Evolutionary conservation across 179 eudicot species (phyloP).

Genomic region (Beta lomatogona): DNA sequence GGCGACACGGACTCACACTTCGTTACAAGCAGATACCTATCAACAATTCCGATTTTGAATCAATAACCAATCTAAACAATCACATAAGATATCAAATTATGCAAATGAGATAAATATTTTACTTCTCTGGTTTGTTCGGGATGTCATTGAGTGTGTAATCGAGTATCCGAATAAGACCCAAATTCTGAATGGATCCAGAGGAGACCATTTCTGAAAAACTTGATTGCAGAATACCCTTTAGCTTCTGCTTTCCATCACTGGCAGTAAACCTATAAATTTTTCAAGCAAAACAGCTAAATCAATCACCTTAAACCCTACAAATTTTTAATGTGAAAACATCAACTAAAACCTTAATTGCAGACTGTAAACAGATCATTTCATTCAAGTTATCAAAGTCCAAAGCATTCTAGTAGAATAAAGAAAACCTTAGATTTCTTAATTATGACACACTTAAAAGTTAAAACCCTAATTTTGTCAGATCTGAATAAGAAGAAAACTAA

Average conservation of each 20-base stretch:
- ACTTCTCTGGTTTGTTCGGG: constrained; percentile 83
- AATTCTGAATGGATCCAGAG: constrained; percentile 78
- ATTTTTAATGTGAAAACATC: too few relatives aligned
- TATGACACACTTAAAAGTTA: not conserved
- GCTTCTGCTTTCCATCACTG: constrained; percentile 81
- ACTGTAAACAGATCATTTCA: not conserved
- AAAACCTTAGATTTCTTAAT: not conserved
- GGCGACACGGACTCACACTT: constrained; percentile 81
- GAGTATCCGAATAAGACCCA: constrained; percentile 72
- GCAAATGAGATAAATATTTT: constrained; percentile 11
- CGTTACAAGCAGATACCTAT: constrained; percentile 72
- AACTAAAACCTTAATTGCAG: not conserved
- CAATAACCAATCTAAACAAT: not conserved
- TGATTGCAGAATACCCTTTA: constrained; percentile 68
- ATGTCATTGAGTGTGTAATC: constrained; percentile 82
- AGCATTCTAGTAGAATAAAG: not conserved
- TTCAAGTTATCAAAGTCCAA: not conserved
- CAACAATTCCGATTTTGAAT: constrained; percentile 1
- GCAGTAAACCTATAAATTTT: constrained; percentile 62
- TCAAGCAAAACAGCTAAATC: not conserved
- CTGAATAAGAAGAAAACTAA: too few relatives aligned
- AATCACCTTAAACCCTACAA: not conserved
- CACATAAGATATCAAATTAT: not conserved
- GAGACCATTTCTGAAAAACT: constrained; percentile 60
- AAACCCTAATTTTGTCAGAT: constrained; percentile 10